Evolutionary conservation across 208 protist genomes (phyloP).

Genomic region (Porcisia deanei): DNA sequence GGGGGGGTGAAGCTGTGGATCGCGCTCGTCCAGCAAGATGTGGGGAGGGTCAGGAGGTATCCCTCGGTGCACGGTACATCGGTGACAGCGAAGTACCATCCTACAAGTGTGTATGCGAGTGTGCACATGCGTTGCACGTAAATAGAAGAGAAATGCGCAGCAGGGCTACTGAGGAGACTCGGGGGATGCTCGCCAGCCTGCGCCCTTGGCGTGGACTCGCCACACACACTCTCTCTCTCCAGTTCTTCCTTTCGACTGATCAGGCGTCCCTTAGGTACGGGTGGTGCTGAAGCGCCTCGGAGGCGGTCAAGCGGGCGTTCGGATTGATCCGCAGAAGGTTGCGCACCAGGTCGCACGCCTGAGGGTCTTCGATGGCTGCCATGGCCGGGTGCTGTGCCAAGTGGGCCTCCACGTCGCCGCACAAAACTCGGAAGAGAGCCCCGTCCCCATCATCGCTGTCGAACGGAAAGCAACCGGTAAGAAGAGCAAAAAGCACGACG

Average conservation of each 20-base stretch:
- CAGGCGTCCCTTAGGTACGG: constrained; percentile 42
- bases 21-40: neutral
- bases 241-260: neutral
- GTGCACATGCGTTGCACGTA: neutral
- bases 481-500: constrained; percentile 93
- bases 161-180: neutral
- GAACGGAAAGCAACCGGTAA: constrained; percentile 92
- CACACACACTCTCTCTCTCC: neutral
- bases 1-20: neutral
- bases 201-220: neutral
- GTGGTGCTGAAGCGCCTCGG: constrained; percentile 71
- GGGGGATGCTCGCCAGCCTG: neutral
- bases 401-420: constrained; percentile 40
- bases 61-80: neutral
- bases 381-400: constrained; percentile 57
- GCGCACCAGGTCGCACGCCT: constrained; percentile 61
- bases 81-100: neutral
- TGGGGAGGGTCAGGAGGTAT: neutral
- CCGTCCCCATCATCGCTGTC: constrained; percentile 44
- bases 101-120: neutral
- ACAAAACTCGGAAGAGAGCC: constrained; percentile 46
- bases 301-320: constrained; percentile 44
- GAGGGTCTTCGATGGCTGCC: constrained; percentile 41
- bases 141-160: neutral
- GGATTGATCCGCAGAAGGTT: constrained; percentile 61